These are phyloP conservation scores for Gentiana straminea DNA, from an alignment of 257 asterid species.

Conservation along the genomic window DNA sequence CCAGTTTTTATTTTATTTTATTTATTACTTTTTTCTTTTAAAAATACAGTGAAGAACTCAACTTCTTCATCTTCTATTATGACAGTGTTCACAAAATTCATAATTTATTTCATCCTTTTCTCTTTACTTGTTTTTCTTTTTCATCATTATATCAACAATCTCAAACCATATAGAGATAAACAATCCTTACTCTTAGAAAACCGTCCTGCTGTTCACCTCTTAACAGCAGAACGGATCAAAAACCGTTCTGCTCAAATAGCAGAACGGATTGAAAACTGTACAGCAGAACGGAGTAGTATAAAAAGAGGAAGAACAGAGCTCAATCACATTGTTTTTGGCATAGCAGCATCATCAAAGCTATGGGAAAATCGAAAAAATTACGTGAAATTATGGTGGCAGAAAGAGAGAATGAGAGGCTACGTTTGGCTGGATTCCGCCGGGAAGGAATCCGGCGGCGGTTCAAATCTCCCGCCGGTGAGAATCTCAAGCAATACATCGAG, in stretches of 20 bases:
- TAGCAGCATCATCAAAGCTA: conserved; percentile 23
- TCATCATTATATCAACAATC: background rate
- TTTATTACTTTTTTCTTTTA: too few relatives aligned
- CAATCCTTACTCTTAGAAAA: background rate
- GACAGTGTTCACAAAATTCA: conserved; percentile 4
- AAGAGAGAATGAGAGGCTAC: conserved; percentile 22
- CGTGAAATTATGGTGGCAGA: conserved; percentile 29
- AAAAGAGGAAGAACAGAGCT: conserved; percentile 16
- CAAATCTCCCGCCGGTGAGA: conserved; percentile 16
- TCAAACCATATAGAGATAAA: background rate
- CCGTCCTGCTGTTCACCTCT: background rate
- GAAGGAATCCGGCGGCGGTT: background rate
- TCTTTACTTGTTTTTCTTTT: conserved; percentile 8
- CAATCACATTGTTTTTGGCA: conserved; percentile 34
- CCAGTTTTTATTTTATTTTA: too few relatives aligned
- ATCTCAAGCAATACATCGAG: conserved; percentile 22
- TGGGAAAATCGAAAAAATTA: conserved; percentile 29
- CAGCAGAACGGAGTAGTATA: background rate
- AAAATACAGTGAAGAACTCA: background rate
- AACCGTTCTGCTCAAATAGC: background rate
- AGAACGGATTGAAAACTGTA: too few relatives aligned
- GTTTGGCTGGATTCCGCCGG: conserved; percentile 25
- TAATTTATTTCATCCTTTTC: conserved; percentile 8
- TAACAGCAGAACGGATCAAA: background rate
- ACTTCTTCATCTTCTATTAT: conserved; percentile 4